A percentile compares a stretch with the other conserved stretches of the same genome.
These are phyloP conservation scores for Trichocladium uniseriatum DNA, from an alignment of 495 filamentous ascomycete genomes.

Conservation along the genomic window DNA sequence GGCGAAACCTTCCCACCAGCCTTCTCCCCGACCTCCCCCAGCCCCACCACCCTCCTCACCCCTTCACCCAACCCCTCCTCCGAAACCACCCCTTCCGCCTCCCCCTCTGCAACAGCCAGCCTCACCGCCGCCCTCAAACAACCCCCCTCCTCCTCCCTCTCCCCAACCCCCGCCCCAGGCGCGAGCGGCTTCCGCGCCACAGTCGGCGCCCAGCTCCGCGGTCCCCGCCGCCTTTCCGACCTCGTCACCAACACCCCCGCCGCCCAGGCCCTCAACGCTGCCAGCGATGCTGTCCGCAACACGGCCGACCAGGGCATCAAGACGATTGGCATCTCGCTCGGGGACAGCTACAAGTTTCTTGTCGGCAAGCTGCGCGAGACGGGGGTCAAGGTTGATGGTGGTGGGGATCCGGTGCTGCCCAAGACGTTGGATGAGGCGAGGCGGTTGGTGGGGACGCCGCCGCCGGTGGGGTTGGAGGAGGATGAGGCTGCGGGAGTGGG, in stretches of 20 bases:
- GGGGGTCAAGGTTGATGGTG: neutral
- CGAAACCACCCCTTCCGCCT: constrained; percentile 6
- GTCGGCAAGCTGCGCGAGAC: constrained; percentile 76
- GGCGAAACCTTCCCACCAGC: constrained; percentile 43
- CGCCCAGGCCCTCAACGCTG: constrained; percentile 68
- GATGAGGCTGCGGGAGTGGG: neutral
- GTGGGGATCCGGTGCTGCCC: constrained; percentile 48
- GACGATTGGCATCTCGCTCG: constrained; percentile 76
- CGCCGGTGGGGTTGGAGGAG: constrained; percentile 14
- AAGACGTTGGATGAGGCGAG: constrained; percentile 88
- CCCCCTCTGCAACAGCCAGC: constrained; percentile 11
- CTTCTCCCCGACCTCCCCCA: constrained; percentile 35
- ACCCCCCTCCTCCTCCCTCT: constrained; percentile 18
- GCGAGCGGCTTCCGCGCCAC: constrained; percentile 30
- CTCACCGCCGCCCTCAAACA: constrained; percentile 27
- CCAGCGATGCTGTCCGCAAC: constrained; percentile 71
- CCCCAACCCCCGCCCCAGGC: constrained; percentile 10
- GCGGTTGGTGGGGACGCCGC: constrained; percentile 69
- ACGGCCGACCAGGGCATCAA: constrained; percentile 87
- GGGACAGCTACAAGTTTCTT: constrained; percentile 86
- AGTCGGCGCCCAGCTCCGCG: constrained; percentile 33
- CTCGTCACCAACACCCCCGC: constrained; percentile 55
- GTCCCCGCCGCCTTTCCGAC: constrained; percentile 59
- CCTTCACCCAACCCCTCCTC: constrained; percentile 4
- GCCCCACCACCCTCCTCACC: constrained; percentile 25